Evolutionary conservation across 352 stramenopile genomes (phyloP).

Genomic region (Albugo laibachii): DNA sequence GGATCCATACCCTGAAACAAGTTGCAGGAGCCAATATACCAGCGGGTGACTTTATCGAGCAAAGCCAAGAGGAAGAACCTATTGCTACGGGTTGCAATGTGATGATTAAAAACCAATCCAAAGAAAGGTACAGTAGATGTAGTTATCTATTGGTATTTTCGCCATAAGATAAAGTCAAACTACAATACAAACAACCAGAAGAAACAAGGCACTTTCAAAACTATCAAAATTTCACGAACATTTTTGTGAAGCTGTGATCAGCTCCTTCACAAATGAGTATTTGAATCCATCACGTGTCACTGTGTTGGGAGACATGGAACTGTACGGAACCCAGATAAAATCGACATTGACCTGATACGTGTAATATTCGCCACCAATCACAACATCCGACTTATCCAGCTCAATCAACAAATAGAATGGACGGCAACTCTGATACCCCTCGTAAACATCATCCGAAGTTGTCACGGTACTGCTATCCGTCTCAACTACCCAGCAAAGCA

Average conservation of each 20-base stretch:
- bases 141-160: too few species aligned
- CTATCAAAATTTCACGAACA: too few species aligned
- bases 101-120: too few species aligned
- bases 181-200: too few species aligned
- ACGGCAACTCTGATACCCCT: constrained; percentile 34
- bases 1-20: too few species aligned
- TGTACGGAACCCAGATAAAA: neutral
- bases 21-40: too few species aligned
- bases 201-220: too few species aligned
- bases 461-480: neutral
- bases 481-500: neutral
- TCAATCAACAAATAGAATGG: constrained; percentile 33
- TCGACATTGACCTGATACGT: neutral
- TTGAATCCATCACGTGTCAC: neutral
- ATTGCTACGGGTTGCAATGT: too few species aligned
- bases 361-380: neutral
- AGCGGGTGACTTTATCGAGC: too few species aligned
- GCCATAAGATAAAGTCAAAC: too few species aligned
- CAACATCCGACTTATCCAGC: constrained; percentile 16
- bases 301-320: neutral
- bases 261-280: neutral
- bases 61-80: too few species aligned
- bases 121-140: too few species aligned
- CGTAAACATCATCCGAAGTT: constrained; percentile 11
- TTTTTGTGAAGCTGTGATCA: neutral